These are phyloP conservation scores for Acorus calamus DNA, from an alignment of 106 monocot genomes.

Conservation along the genomic window DNA sequence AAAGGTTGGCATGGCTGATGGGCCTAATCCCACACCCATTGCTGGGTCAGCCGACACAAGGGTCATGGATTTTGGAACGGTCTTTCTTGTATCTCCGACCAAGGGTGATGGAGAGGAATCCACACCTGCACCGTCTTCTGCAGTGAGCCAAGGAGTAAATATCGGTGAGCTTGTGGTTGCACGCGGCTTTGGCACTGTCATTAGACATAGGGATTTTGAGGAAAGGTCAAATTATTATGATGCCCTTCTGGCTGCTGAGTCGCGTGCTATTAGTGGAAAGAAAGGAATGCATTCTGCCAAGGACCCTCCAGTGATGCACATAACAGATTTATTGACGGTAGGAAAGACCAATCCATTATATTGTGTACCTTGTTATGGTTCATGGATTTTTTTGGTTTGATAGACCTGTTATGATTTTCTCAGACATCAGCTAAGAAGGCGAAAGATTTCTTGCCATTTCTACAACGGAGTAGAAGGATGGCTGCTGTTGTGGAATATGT, in stretches of 20 bases:
- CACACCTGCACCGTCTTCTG: conserved; percentile 24
- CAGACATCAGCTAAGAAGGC: conserved; percentile 84
- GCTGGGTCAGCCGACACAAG: conserved; percentile 48
- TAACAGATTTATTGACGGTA: conserved; percentile 84
- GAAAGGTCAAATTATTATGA: conserved; percentile 91
- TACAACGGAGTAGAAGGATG: conserved; percentile 65
- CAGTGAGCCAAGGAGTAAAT: conserved; percentile 53
- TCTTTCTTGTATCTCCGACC: conserved; percentile 54
- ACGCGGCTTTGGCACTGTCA: conserved; percentile 63
- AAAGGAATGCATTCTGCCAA: conserved; percentile 77
- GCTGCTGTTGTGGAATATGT: conserved; percentile 93
- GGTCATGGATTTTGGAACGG: conserved; percentile 86
- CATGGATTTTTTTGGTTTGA: neutral
- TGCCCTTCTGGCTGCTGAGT: conserved; percentile 71
- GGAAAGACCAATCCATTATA: neutral
- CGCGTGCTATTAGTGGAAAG: conserved; percentile 65
- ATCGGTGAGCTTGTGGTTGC: conserved; percentile 66
- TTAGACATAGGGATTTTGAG: conserved; percentile 85
- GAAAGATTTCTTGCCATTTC: conserved; percentile 76
- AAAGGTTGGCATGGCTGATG: conserved; percentile 51
- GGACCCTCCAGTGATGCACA: conserved; percentile 72
- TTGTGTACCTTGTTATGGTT: no score
- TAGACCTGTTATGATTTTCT: neutral
- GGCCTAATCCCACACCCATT: conserved; percentile 14
- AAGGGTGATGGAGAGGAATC: conserved; percentile 53